Evolutionary conservation across 2,329 filamentous ascomycete species (phyloP), one percentile per base, ranked within the genome.

Genomic region (Fusarium sp.): DNA sequence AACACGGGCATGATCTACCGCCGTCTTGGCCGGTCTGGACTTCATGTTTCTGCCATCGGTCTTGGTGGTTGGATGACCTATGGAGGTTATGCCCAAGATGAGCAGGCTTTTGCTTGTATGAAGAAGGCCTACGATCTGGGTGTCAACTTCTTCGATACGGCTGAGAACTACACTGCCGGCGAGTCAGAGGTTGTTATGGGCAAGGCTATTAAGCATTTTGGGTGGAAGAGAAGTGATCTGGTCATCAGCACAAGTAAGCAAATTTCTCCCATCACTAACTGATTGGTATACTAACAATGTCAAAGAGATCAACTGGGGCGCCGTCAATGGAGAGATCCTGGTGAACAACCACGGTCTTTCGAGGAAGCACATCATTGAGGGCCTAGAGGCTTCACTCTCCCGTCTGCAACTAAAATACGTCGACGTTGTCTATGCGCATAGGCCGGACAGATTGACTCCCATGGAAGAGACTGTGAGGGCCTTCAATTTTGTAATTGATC

Each of bases 381-480:
- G 89, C 15, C 84, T 91, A 40, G 85, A 87, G 37, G 85, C 85
- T 14, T 90, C 89, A 0, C 85, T 94, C 12, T 80, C 88, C 69
- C 87, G 90, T 20, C 84, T 92, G 17, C 84, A 85, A 38, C 84
- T 91, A 50, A 83, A 86, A 63, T 92, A 92, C 72, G 91, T 94
- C 56, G 92, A 94, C 78, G 84, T 94, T 37, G 86, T 94, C 68
- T 93, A 92, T 77, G 92, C 92, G 2, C 92, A 94, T 81, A 87
- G 92, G 8, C 90, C 91, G 0, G 92, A 94, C 80, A 86, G 90
- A 22, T 82, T 89, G 56, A 93, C 91, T 0, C 92, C 92, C 0
- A 92, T 94, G 85, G 91, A 93, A 80, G 92, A 94, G 83, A 90
- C 88, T 8, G 91, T 94, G 9, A 87, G 91, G 65, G 91, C 89